phyloP scores from a whole-genome alignment of 1,284 basidiomycete genomes.

The Boletus nobilissimus region DNA sequence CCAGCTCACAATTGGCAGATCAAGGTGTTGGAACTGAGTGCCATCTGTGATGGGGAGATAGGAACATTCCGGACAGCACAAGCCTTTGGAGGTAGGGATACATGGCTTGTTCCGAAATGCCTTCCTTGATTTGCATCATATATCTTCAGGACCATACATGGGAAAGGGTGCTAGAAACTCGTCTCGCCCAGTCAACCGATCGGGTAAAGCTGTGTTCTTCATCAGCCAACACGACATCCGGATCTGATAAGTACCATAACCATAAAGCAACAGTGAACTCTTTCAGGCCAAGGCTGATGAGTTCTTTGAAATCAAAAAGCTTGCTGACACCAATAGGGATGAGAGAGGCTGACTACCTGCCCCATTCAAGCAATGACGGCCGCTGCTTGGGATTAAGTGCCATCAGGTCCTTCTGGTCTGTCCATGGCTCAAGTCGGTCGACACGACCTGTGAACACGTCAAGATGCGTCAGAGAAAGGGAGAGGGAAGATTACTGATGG shows the following conservation, averaged over 20 bases:
- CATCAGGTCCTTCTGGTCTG: conserved; percentile 73
- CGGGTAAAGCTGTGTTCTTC: neutral
- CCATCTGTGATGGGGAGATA: neutral
- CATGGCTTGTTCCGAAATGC: neutral
- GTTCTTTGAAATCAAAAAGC: neutral
- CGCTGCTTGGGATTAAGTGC: neutral
- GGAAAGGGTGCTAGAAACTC: neutral
- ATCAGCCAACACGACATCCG: neutral
- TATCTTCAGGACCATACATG: neutral
- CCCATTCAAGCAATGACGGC: neutral
- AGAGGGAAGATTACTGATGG: conserved; percentile 69
- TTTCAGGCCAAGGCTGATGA: neutral
- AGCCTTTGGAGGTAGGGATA: conserved; percentile 13
- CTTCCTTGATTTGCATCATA: neutral
- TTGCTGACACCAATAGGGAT: neutral
- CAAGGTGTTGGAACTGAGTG: neutral
- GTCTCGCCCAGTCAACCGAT: conserved; percentile 3
- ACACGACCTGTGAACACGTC: conserved; percentile 73
- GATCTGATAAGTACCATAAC: conserved; percentile 1
- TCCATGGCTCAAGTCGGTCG: conserved; percentile 93
- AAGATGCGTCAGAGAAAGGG: conserved; percentile 29
- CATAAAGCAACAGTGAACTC: conserved; percentile 7
- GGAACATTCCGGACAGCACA: neutral
- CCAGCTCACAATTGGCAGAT: neutral
- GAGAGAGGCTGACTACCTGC: conserved; percentile 57